phyloP scores from a whole-genome alignment of 1,139 yeast genomes.

The Wickerhamiella infanticola region DNA sequence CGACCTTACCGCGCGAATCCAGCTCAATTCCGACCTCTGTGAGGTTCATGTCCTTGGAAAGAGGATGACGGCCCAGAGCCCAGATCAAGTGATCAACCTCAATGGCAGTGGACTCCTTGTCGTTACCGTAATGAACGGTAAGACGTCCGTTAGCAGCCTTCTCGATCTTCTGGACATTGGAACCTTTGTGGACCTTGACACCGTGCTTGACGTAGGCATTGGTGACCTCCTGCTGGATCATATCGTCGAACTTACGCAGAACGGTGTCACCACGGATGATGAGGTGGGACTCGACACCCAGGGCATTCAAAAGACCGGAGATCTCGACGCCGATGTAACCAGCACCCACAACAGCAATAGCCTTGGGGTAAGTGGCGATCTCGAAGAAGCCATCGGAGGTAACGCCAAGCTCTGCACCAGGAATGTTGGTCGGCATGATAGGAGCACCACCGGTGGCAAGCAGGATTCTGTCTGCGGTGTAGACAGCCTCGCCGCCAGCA shows the following conservation, averaged over 20 bases:
- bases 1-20: slow-evolving; percentile 40
- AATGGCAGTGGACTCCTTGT: slow-evolving; percentile 18
- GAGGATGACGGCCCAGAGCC: slow-evolving; percentile 85
- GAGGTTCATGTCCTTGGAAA: slow-evolving; percentile 49
- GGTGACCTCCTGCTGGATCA: slow-evolving; percentile 66
- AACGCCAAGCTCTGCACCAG: slow-evolving; percentile 72
- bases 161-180: slow-evolving; percentile 24
- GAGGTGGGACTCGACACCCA: slow-evolving; percentile 78
- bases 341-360: slow-evolving; percentile 92
- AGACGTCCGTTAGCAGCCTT: slow-evolving; percentile 45
- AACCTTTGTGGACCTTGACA: slow-evolving; percentile 53
- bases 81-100: slow-evolving; percentile 75
- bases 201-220: slow-evolving; percentile 70
- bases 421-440: slow-evolving; percentile 44
- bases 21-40: slow-evolving; percentile 59
- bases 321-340: slow-evolving; percentile 95
- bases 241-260: slow-evolving; percentile 70
- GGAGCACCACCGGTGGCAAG: slow-evolving; percentile 94
- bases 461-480: slow-evolving; percentile 67
- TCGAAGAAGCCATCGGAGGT: slow-evolving; percentile 87
- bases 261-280: slow-evolving; percentile 85
- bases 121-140: slow-evolving; percentile 36
- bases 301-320: slow-evolving; percentile 80
- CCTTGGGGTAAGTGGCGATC: slow-evolving; percentile 66
- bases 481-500: slow-evolving; percentile 35